Conservation (phyloP, 805 yeast genomes). For the Pichia eremophila region DNA sequence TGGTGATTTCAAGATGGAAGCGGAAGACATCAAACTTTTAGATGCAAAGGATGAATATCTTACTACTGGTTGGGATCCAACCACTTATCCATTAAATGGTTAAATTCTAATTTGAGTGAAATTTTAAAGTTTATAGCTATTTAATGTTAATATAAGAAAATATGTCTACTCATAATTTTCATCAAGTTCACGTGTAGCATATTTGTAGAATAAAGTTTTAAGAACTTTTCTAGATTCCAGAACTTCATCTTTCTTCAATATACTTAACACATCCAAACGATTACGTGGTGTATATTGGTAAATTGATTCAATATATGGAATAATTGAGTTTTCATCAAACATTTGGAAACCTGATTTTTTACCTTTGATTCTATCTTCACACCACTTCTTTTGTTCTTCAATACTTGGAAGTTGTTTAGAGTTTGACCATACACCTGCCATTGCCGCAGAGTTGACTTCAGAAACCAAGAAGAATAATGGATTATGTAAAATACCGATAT, state of each 20-base stretch:
- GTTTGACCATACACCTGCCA: slow-evolving; percentile 47
- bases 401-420: slow-evolving; percentile 30
- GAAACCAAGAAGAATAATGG: slow-evolving; percentile 39
- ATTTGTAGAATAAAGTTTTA: slow-evolving; percentile 8
- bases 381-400: slow-evolving; percentile 12
- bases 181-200: slow-evolving; percentile 4
- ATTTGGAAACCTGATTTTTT: slow-evolving; percentile 11
- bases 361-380: slow-evolving; percentile 8
- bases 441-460: slow-evolving; percentile 41
- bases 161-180: not conserved
- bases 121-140: no score
- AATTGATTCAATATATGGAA: slow-evolving; percentile 5
- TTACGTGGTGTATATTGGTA: slow-evolving; percentile 8
- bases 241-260: slow-evolving; percentile 2
- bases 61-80: slow-evolving; percentile 18
- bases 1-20: slow-evolving; percentile 31
- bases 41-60: slow-evolving; percentile 27
- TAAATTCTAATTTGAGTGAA: no score
- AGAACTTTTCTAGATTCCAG: slow-evolving; percentile 5
- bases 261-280: slow-evolving; percentile 6
- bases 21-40: slow-evolving; percentile 27
- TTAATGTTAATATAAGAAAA: no score
- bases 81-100: slow-evolving; percentile 13
- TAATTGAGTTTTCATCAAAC: slow-evolving; percentile 9
- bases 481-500: slow-evolving; percentile 32